Evolutionary conservation across 176 grass and related monocot genomes (phyloP), one percentile per base, ranked within the genome.

Genomic region (Saccharum spontaneum): DNA sequence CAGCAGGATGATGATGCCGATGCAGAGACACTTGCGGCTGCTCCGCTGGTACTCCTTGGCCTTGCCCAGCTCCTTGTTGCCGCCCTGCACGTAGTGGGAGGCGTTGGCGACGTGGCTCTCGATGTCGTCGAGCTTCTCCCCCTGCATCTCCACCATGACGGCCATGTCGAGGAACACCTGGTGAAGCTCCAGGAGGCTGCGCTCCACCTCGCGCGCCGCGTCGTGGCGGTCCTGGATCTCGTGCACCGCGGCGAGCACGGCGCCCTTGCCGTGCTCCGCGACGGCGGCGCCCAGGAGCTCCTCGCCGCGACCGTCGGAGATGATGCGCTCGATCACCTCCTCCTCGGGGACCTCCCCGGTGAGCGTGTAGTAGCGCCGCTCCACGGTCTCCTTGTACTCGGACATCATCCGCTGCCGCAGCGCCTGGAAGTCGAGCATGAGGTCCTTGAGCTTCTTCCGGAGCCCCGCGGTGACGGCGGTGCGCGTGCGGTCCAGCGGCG

Each of bases 401-500:
- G 93, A 46, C 93, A 99, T 94, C 73, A 91, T 94, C 77, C 85
- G 88, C 90, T 99, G 93, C 61, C 97, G 86, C 36, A 99, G 88
- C 82, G 86, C 86, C 91, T 99, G 97, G 89, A 99, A 96, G 68
- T 99, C 93, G 90, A 96, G 91, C 97, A 99, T 99, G 78, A 99
- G 76, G 63, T 94, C 97, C 64, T 90, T 91, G 84, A 99, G 86
- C 87, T 91, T 94, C 93, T 91, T 94, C 69, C 97, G 86, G 39
- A 99, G 93, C 0, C 91, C 97, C 44, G 92, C 86, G 68, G 97
- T 91, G 74, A 99, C 91, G 67, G 89, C 73, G 34, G 97, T 96
- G 72, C 97, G 88, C 46, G 93, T 99, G 75, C 97, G 93, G 81
- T 99, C 97, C n/a, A 93, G 86, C 1, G 91, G 84, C 43, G 97